Evolutionary conservation across 345 rosid genomes (phyloP), one percentile per base, ranked within the genome.

Genomic region (Erodium maritimum): DNA sequence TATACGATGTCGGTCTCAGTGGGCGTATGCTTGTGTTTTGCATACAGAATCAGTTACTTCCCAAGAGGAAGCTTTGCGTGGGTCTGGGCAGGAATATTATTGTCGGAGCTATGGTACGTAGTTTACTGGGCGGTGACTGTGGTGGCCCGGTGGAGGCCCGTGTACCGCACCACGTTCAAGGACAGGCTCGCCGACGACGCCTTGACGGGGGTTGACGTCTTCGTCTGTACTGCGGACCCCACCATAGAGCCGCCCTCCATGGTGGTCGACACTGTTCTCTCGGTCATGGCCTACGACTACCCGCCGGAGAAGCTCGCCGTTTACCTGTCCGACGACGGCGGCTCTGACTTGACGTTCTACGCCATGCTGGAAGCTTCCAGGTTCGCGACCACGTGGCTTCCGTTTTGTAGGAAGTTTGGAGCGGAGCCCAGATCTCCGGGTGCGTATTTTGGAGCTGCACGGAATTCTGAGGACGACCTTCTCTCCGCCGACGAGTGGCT

Each of bases 61-160:
- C 80, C 77, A 51, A 17, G 54, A 33, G 33, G 33, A 25, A 25
- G 33, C 33, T 25, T 75, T 54, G 62, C 57, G 23, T 74, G 81
- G 79, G 56, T 71, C 13, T 74, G 81, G 79, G 56, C 73, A 9
- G 81, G 76, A 19, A 77, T 79, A 80, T 63, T 77, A 16, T 0
- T 73, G 4, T 21, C 78, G 1, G 83, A 86, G 65, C 19, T 79
- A 13, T 65, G 72, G 67, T 79, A 81, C 63, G 76, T 83, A 50
- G 54, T 77, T 42, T 75, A 70, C 58, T 85, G 85, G 89, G 24
- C 73, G n/a, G 57, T 75, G 57, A 69, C 66, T 46, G 89, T 79
- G 59, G 52, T 81, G 50, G 29, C 63, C 56, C 79, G 87, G 23
- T 83, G 83, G 82, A 76, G 67, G 34, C 57, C 71, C 24, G 56